Conservation (phyloP, 257 asterid genomes). For the Asclepias syriaca region DNA sequence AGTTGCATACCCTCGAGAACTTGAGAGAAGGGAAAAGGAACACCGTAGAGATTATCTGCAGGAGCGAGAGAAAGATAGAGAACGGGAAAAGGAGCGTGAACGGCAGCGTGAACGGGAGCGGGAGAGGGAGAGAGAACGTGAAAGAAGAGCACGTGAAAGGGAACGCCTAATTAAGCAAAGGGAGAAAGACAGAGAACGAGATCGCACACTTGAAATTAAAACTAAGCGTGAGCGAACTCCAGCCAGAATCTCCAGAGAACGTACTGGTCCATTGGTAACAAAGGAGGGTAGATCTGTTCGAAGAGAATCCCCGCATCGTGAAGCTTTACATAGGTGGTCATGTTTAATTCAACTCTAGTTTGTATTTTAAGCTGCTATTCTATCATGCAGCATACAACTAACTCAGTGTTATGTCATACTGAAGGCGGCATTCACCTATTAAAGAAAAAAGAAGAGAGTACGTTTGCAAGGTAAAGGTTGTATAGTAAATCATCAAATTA, state of each 20-base stretch:
- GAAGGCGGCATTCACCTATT: constrained; percentile 97
- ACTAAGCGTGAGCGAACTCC: constrained; percentile 68
- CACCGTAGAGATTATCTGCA: constrained; percentile 49
- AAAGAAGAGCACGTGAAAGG: constrained; percentile 47
- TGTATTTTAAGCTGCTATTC: constrained; percentile 55
- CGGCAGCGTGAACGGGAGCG: constrained; percentile 53
- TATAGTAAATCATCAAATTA: constrained; percentile 40
- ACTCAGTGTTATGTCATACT: constrained; percentile 75
- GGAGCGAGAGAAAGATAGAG: constrained; percentile 73
- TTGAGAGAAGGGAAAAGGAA: constrained; percentile 72
- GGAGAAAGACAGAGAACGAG: constrained; percentile 70
- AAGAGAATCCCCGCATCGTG: constrained; percentile 82
- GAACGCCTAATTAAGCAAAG: constrained; percentile 48
- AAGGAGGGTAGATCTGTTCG: constrained; percentile 65
- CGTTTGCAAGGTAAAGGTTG: constrained; percentile 85
- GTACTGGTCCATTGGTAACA: constrained; percentile 58
- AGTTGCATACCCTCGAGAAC: constrained; percentile 54
- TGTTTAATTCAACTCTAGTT: constrained; percentile 52
- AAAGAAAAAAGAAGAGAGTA: constrained; percentile 92
- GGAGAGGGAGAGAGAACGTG: constrained; percentile 51
- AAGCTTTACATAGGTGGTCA: constrained; percentile 84
- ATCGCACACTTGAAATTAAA: constrained; percentile 55
- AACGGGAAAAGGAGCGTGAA: constrained; percentile 61
- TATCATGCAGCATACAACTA: constrained; percentile 62
- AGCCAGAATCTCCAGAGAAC: constrained; percentile 72